Evolutionary conservation across 495 filamentous ascomycete species (phyloP), one percentile per base, ranked within the genome.

Genomic region (Neurospora tetraspora): DNA sequence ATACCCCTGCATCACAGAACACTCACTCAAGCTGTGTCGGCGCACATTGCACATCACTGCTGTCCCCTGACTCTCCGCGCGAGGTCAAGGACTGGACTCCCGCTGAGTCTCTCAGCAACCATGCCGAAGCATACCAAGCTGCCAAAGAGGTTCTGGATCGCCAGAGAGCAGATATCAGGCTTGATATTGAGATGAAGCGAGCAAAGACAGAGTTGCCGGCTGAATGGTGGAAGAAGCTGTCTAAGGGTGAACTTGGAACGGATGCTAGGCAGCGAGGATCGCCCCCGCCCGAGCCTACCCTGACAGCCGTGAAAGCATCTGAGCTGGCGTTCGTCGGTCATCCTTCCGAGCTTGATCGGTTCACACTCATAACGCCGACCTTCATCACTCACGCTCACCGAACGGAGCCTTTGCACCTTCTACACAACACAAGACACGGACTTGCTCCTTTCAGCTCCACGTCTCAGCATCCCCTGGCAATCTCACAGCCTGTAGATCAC

Each of bases 91-190:
- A 34, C 0, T 79, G 79, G 79, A 77, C 72, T 9, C 73, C 70
- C 16, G 77, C 77, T 34, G 79, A 80, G 72, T 74, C 70, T 68
- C 72, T 80, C n/a, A 77, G 77, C 1, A 78, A 79, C 53, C 79
- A 80, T 45, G 47, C 42, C 4, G 72, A 72, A n/a, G 77, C 71
- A 5, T 79, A 77, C 37, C 72, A 79, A 59, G 71, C 68, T 39
- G 76, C 76, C 23, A 31, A 3, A 7, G 70, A 36, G 36, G 75
- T 77, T 11, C n/a, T 73, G 39, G 79, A 78, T 9, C 71, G 73
- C 23, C 77, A 78, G 39, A 71, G 65, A 20, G 79, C 76, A 1
- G 76, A 79, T 70, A 70, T 65, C 7, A 76, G 31, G 3, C 31
- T 31, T 31, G 31, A 31, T 31, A 31, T 31, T 31, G 31, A 31